These are phyloP conservation scores for Alternaria atra DNA, from an alignment of 2,329 filamentous ascomycete species.

Conservation along the genomic window DNA sequence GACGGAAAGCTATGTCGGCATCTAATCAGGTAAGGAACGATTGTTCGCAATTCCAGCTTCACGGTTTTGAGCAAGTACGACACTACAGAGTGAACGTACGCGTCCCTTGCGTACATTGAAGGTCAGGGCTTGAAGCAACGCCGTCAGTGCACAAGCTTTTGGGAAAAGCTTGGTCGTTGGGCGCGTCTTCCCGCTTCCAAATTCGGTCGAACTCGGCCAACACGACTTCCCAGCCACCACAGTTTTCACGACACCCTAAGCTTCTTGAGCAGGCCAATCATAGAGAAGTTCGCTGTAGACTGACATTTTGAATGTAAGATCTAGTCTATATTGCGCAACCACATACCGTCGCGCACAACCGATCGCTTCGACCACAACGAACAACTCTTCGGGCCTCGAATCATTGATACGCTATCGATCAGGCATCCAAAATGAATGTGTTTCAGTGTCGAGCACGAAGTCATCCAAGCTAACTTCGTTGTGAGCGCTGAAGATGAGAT, in stretches of 20 bases:
- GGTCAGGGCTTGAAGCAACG: constrained; percentile 4
- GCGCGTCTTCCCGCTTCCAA: constrained; percentile 1
- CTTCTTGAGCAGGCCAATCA: neutral
- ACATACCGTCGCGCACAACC: no score
- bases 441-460: constrained; percentile 58
- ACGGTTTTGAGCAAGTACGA: neutral
- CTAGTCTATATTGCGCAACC: no score
- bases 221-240: neutral
- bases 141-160: constrained; percentile 18
- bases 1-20: neutral
- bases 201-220: neutral
- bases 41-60: neutral
- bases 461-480: constrained; percentile 55
- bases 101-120: neutral
- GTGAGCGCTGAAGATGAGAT: constrained; percentile 57
- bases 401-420: neutral
- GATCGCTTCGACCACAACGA: no score
- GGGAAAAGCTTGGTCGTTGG: constrained; percentile 17
- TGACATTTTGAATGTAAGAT: neutral
- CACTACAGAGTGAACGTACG: neutral
- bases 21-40: neutral
- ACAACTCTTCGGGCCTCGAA: no score
- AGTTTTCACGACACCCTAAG: neutral
- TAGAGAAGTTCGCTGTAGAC: neutral
- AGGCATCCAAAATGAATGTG: constrained; percentile 54